These are phyloP conservation scores for Pyrenula massariospora DNA, from an alignment of 495 filamentous ascomycete genomes.

Conservation along the genomic window DNA sequence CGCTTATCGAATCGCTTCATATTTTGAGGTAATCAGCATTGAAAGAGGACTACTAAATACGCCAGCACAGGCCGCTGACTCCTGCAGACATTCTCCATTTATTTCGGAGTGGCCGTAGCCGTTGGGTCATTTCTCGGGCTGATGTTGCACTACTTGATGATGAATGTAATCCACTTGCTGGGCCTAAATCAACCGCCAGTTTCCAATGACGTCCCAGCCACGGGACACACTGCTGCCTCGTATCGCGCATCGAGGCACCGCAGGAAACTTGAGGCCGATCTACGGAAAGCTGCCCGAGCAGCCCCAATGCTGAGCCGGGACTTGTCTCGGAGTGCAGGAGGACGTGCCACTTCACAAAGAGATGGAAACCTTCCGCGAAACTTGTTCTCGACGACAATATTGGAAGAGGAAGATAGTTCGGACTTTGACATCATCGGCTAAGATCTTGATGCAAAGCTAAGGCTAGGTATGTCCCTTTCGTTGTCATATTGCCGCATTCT, in stretches of 20 bases:
- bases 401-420: slow-evolving; percentile 1
- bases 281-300: neutral
- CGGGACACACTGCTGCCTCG: neutral
- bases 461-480: neutral
- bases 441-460: too few species aligned
- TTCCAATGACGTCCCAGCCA: neutral
- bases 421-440: neutral
- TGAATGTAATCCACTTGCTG: neutral
- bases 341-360: neutral
- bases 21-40: neutral
- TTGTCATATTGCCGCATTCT: slow-evolving; percentile 23
- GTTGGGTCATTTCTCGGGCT: neutral
- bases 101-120: neutral
- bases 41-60: too few species aligned
- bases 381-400: neutral
- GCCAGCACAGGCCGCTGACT: too few species aligned
- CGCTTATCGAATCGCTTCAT: neutral
- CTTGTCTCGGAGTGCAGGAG: neutral
- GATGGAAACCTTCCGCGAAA: neutral
- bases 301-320: neutral
- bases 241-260: neutral
- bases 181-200: neutral
- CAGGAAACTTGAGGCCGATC: neutral
- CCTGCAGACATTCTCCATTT: slow-evolving; percentile 1
- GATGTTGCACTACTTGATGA: neutral